phyloP scores from a whole-genome alignment of 2,329 filamentous ascomycete species.

The Colletotrichum nymphaeae region DNA sequence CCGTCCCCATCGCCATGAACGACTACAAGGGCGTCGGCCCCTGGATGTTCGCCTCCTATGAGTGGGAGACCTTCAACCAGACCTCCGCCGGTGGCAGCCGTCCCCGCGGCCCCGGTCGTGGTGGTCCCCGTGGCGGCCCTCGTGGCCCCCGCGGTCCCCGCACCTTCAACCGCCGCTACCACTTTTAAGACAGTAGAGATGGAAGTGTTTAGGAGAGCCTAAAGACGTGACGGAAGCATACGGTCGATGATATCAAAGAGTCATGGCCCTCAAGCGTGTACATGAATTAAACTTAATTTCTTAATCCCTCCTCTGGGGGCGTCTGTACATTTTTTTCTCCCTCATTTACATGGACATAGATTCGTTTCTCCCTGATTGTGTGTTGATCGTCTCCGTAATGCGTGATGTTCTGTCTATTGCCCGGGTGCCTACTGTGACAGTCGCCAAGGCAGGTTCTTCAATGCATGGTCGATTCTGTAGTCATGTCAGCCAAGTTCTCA shows the following conservation, averaged over 20 bases:
- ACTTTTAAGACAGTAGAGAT: background rate
- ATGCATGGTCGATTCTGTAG: background rate
- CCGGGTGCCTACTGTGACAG: background rate
- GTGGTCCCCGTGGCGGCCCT: background rate
- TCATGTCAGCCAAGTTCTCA: background rate
- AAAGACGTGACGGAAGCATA: background rate
- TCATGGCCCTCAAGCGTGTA: constrained; percentile 19
- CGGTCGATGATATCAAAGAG: background rate
- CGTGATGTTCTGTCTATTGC: background rate
- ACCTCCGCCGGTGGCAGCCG: background rate
- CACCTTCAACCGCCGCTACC: constrained; percentile 29
- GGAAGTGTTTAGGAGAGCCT: background rate
- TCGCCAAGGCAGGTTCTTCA: background rate
- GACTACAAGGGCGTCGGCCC: constrained; percentile 39
- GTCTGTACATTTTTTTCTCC: constrained; percentile 12
- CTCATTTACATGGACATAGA: constrained; percentile 22
- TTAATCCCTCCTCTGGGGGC: background rate
- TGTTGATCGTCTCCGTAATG: background rate
- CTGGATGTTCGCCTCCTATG: constrained; percentile 38
- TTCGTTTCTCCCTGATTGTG: background rate
- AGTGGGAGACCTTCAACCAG: constrained; percentile 38
- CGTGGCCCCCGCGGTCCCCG: background rate
- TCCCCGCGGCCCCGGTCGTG: background rate
- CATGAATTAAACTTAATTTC: constrained; percentile 30
- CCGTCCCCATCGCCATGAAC: constrained; percentile 27